Evolutionary conservation across 305 asterid genomes (phyloP).

Genomic region (Solanum hybrid): DNA sequence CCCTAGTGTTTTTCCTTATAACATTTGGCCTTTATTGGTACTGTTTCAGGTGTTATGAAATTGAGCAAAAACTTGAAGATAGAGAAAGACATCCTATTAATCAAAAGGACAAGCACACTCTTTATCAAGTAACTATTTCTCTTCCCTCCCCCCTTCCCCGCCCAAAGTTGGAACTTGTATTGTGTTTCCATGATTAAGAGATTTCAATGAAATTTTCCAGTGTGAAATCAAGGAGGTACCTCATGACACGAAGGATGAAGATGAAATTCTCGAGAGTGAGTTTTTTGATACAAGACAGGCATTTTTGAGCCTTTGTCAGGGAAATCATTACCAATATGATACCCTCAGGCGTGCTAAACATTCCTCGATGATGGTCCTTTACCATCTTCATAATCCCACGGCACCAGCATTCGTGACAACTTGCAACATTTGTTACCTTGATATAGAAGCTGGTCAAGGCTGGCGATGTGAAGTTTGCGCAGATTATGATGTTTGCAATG

Average conservation of each 20-base stretch:
- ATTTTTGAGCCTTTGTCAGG: conserved; percentile 89
- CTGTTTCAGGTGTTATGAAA: conserved; percentile 70
- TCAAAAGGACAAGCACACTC: conserved; percentile 69
- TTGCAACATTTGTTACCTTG: conserved; percentile 62
- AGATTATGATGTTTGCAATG: conserved; percentile 78
- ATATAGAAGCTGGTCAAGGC: conserved; percentile 91
- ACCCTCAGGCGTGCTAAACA: conserved; percentile 96
- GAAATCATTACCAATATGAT: conserved; percentile 94
- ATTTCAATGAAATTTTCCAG: conserved; percentile 29
- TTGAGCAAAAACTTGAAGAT: conserved; percentile 75
- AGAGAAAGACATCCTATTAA: conserved; percentile 79
- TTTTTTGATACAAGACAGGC: conserved; percentile 99
- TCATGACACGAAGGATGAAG: conserved; percentile 74
- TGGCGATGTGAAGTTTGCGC: conserved; percentile 99
- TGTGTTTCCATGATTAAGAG: neutral
- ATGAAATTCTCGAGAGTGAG: conserved; percentile 86
- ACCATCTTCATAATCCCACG: conserved; percentile 98
- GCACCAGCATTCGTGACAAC: conserved; percentile 83
- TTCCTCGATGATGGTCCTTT: conserved; percentile 97
- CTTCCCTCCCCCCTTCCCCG: neutral
- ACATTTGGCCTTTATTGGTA: conserved; percentile 1
- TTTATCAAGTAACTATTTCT: conserved; percentile 50
- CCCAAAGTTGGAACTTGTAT: neutral
- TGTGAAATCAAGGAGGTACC: conserved; percentile 54
- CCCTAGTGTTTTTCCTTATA: neutral